Base-by-base conservation (phyloP, 228 moss, liverwort and hornwort species). In the Sphagnum fallax region DNA sequence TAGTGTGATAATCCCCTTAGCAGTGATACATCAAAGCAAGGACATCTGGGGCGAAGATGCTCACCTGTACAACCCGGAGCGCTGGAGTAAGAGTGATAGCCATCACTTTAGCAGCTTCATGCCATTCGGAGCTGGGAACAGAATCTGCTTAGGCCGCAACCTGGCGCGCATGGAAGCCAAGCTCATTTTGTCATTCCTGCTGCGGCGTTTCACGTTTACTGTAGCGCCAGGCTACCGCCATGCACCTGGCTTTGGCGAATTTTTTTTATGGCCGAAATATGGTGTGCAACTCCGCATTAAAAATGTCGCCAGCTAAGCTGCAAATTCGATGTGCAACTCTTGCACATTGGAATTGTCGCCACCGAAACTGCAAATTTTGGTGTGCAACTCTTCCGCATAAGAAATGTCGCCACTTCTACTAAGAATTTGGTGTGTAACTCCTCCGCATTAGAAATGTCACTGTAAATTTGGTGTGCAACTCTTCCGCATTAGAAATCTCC, bases 11-110 rank as follows among this genome's bases (percentile, higher is more conserved):
- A 52, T 83, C 16, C 83, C 83, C 18, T 71, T 83, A 4, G 74
- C 76, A 5, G 61, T 83, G 12, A 61, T 83, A 63, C 79, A 83
- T 62, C 79, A 75, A n/a, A 83, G 68, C 68, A 64, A 55, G 5
- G 79, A 79, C 52, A 57, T 79, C 5, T 83, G 83, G 83, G 83
- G 83, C 6, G 76, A 74, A 6, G 79, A 83, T 55, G 68, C 70
- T 1, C 49, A 47, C 14, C 67, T 63, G 8, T 83, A 79, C 60
- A 70, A 73, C 4, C 83, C 83, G 13, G 76, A 83, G 18, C 79
- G 83, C 14, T 83, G 79, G 64, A 32, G 2, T 32, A 32, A 32
- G 2, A 74, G 68, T 49, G 8, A 8, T 12, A 55, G 9, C 9
- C 55, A 8, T 8, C 3, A 55, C 55, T 8, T 12, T 8, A 12